These are phyloP conservation scores for Russula griseocarnosa DNA, from an alignment of 768 basidiomycete genomes.

Conservation along the genomic window DNA sequence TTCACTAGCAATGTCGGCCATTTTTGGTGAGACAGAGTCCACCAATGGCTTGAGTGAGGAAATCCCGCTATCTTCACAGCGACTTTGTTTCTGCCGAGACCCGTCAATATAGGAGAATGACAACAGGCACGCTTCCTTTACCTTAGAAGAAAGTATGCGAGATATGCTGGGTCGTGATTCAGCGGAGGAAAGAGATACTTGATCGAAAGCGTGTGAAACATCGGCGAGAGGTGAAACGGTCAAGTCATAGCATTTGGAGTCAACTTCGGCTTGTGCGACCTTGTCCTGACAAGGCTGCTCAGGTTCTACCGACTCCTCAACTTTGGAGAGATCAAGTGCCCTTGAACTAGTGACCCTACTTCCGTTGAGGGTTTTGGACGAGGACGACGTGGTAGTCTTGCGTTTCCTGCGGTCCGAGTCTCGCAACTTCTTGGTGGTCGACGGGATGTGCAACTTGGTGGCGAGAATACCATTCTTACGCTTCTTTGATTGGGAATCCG, in stretches of 20 bases:
- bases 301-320: constrained; percentile 56
- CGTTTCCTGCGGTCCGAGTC: constrained; percentile 58
- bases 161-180: constrained; percentile 14
- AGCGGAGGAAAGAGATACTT: constrained; percentile 27
- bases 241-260: constrained; percentile 75
- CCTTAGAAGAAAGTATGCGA: constrained; percentile 22
- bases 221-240: constrained; percentile 77
- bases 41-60: constrained; percentile 21
- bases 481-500: constrained; percentile 48
- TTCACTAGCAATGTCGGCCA: constrained; percentile 2
- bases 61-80: constrained; percentile 3
- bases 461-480: constrained; percentile 57
- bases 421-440: constrained; percentile 43
- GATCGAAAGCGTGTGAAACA: constrained; percentile 64
- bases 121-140: neutral
- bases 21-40: constrained; percentile 16
- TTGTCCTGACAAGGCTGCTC: constrained; percentile 45
- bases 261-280: constrained; percentile 51
- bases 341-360: constrained; percentile 24
- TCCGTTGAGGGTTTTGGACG: constrained; percentile 24
- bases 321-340: constrained; percentile 21
- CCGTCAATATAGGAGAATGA: constrained; percentile 6
- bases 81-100: constrained; percentile 18
- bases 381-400: constrained; percentile 39
- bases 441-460: constrained; percentile 44